A percentile compares a stretch with the other conserved stretches of the same genome.
Evolutionary conservation across 306 rosid genomes (phyloP).

Genomic region (Fagus sylvatica): DNA sequence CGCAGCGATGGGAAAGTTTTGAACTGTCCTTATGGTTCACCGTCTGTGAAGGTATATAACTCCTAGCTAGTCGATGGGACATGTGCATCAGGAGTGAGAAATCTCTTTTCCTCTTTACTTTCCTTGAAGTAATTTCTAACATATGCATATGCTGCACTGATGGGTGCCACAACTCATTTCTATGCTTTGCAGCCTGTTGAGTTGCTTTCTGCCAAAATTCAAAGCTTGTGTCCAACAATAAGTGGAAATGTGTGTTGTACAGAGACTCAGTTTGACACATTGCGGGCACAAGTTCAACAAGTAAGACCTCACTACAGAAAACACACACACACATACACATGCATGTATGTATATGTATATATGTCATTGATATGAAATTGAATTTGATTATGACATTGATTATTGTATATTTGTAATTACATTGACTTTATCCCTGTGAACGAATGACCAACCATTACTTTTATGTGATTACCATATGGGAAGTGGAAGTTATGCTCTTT

Average conservation of each 20-base stretch:
- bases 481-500: background rate
- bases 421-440: background rate
- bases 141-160: slow-evolving; percentile 8
- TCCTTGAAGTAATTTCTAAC: background rate
- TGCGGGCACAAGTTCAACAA: slow-evolving; percentile 88
- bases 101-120: background rate
- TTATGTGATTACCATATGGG: background rate
- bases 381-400: background rate
- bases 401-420: background rate
- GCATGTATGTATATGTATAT: background rate
- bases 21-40: slow-evolving; percentile 85
- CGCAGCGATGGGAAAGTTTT: slow-evolving; percentile 84
- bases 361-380: background rate
- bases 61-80: slow-evolving; percentile 1
- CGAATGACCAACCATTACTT: background rate
- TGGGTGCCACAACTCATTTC: background rate
- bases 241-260: slow-evolving; percentile 89
- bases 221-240: slow-evolving; percentile 85
- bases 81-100: background rate
- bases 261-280: slow-evolving; percentile 75
- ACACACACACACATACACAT: background rate
- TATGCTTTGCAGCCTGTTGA: slow-evolving; percentile 69
- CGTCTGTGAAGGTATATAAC: slow-evolving; percentile 66
- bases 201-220: slow-evolving; percentile 82
- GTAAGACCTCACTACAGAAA: slow-evolving; percentile 35